These are phyloP conservation scores for Dipteronia sinensis DNA, from an alignment of 345 rosid genomes.

Conservation along the genomic window DNA sequence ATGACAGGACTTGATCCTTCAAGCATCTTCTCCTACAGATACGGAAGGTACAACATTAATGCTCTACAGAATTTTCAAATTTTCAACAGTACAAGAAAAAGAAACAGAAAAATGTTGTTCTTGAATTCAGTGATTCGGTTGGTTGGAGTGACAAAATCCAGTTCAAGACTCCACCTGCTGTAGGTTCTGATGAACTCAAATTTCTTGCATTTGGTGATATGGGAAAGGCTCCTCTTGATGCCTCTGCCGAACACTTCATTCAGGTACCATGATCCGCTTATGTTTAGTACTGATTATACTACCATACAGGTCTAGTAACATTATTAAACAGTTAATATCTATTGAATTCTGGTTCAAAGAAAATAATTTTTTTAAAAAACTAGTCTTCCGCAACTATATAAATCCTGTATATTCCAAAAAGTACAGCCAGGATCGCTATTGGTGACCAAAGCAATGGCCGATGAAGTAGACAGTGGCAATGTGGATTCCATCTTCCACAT, in stretches of 20 bases:
- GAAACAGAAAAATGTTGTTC: neutral
- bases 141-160: conserved; percentile 61
- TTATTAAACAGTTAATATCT: no score
- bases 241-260: conserved; percentile 59
- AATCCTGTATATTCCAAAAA: neutral
- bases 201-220: conserved; percentile 67
- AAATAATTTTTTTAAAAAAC: no score
- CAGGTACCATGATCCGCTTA: conserved; percentile 35
- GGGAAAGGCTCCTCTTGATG: conserved; percentile 72
- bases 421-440: conserved; percentile 63
- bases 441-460: conserved; percentile 46
- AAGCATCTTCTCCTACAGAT: conserved; percentile 44
- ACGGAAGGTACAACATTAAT: conserved; percentile 50
- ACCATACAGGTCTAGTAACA: no score
- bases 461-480: conserved; percentile 41
- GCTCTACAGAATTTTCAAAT: no score
- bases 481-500: conserved; percentile 67
- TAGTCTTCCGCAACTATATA: no score
- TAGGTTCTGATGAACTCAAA: conserved; percentile 53
- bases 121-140: conserved; percentile 42
- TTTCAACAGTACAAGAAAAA: no score
- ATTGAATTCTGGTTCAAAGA: no score
- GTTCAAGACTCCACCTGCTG: conserved; percentile 58
- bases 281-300: no score
- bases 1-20: conserved; percentile 60